A percentile compares a stretch with the other conserved stretches of the same genome.
Evolutionary conservation across 2,329 filamentous ascomycete genomes (phyloP).

Genomic region (Cladosporium velox): DNA sequence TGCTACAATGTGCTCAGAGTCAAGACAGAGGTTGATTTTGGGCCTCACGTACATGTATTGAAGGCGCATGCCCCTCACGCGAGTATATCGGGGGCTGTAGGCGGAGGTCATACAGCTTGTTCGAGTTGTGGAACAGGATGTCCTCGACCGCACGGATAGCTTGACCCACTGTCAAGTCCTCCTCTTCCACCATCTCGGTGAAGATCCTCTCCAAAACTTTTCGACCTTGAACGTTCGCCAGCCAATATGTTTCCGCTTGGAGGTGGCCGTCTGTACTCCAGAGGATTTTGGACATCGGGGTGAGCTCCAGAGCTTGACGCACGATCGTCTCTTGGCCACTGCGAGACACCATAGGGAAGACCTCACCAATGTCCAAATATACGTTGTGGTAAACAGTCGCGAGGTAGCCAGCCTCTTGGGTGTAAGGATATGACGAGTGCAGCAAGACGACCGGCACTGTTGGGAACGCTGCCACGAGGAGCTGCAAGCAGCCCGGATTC

Average conservation of each 20-base stretch:
- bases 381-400: constrained; percentile 76
- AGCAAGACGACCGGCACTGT: constrained; percentile 74
- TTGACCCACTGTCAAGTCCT: constrained; percentile 61
- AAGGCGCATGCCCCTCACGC: background rate
- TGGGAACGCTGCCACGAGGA: constrained; percentile 69
- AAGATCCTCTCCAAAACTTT: constrained; percentile 70
- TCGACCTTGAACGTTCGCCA: constrained; percentile 71
- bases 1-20: background rate
- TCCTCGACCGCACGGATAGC: constrained; percentile 66
- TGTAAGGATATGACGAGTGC: constrained; percentile 80
- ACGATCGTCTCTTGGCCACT: constrained; percentile 73
- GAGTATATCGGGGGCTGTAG: constrained; percentile 19
- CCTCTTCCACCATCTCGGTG: constrained; percentile 64
- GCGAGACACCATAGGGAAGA: constrained; percentile 76
- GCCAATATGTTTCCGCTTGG: constrained; percentile 75
- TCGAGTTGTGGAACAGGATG: constrained; percentile 76
- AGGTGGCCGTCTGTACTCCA: constrained; percentile 82
- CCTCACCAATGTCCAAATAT: constrained; percentile 79
- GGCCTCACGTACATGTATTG: constrained; percentile 6
- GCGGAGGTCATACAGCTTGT: constrained; percentile 67
- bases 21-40: too few relatives aligned
- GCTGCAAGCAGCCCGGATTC: constrained; percentile 74
- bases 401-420: constrained; percentile 74
- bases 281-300: constrained; percentile 72
- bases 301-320: constrained; percentile 72